Conservation (phyloP, 2,329 filamentous ascomycete genomes). For the Botryotinia globosa region DNA sequence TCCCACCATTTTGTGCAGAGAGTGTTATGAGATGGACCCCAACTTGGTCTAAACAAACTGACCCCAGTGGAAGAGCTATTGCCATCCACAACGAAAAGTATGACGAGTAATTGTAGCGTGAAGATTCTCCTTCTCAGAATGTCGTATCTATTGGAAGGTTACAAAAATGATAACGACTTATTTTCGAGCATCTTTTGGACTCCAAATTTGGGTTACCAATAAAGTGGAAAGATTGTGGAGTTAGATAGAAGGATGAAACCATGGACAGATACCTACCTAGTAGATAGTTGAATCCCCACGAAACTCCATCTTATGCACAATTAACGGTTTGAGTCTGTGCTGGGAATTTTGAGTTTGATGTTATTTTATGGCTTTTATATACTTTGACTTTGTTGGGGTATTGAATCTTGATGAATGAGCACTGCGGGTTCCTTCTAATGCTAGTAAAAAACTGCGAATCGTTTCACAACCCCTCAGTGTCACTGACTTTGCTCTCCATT, state of each 20-base stretch:
- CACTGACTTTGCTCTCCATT: background rate
- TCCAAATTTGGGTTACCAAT: background rate
- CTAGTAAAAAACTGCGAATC: background rate
- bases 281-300: constrained; percentile 9
- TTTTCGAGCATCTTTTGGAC: background rate
- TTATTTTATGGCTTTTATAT: background rate
- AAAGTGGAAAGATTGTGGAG: constrained; percentile 4
- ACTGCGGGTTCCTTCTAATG: background rate
- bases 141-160: constrained; percentile 4
- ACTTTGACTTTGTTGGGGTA: background rate
- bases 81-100: constrained; percentile 74
- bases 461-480: background rate
- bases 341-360: background rate
- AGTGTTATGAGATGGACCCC: constrained; percentile 97
- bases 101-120: constrained; percentile 40
- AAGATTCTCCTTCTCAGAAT: background rate
- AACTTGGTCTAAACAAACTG: constrained; percentile 94
- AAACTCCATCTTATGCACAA: constrained; percentile 4
- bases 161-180: background rate
- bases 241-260: constrained; percentile 22
- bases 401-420: background rate
- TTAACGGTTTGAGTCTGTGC: background rate
- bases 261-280: constrained; percentile 8
- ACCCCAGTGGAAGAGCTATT: constrained; percentile 87
- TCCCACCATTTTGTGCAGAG: constrained; percentile 83